Evolutionary conservation across 1,284 basidiomycete genomes (phyloP).

Genomic region (Athelia sp.): DNA sequence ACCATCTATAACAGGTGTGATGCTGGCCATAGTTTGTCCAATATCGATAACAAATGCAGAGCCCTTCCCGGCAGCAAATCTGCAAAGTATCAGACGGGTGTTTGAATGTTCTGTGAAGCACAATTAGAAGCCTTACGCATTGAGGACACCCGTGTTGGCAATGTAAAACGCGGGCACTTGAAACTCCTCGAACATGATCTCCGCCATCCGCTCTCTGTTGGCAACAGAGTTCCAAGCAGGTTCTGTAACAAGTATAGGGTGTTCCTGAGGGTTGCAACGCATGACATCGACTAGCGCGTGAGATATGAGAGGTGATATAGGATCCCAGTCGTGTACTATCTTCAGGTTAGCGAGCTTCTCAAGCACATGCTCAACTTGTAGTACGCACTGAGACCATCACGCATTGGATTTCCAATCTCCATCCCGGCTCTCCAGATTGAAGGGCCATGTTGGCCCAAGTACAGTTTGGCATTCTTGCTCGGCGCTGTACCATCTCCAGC

Average conservation of each 20-base stretch:
- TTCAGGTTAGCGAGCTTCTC: conserved; percentile 8
- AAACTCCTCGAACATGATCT: conserved; percentile 97
- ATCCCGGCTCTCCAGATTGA: conserved; percentile 89
- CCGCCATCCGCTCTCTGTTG: conserved; percentile 89
- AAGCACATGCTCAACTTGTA: conserved; percentile 3
- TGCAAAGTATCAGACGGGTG: conserved; percentile 25
- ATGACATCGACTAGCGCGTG: conserved; percentile 76
- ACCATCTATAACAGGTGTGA: conserved; percentile 95
- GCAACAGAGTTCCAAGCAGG: conserved; percentile 92
- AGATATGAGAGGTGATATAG: conserved; percentile 69
- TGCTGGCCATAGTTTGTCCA: conserved; percentile 83
- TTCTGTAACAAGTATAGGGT: conserved; percentile 92
- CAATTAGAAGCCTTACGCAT: conserved; percentile 61
- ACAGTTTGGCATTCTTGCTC: conserved; percentile 58
- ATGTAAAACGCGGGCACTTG: conserved; percentile 95
- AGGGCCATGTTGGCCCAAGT: conserved; percentile 87
- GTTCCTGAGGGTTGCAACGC: conserved; percentile 72
- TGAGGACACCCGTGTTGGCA: conserved; percentile 93
- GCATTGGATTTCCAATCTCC: conserved; percentile 83
- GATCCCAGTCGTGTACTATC: conserved; percentile 76
- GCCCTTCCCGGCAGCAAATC: conserved; percentile 95
- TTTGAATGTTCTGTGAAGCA: conserved; percentile 2
- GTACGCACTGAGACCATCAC: conserved; percentile 79
- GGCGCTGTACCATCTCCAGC: conserved; percentile 24
- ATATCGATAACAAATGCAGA: conserved; percentile 95